These are phyloP conservation scores for Sporothrix luriei DNA, from an alignment of 2,329 filamentous ascomycete genomes.

Conservation along the genomic window DNA sequence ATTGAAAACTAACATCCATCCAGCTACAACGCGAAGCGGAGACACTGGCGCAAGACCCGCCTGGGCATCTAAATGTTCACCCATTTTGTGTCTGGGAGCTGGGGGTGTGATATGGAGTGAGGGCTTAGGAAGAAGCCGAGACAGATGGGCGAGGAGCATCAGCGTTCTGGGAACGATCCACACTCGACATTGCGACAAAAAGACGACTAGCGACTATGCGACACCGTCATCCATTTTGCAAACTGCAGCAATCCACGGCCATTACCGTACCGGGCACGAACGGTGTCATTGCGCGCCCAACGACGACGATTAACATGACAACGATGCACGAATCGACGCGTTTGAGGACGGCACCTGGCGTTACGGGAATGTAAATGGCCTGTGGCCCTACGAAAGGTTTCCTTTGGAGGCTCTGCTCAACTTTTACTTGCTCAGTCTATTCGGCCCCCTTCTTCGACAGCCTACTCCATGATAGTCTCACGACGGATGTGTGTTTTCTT, in stretches of 20 bases:
- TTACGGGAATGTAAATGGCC: constrained; percentile 10
- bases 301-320: constrained; percentile 14
- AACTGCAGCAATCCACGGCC: neutral
- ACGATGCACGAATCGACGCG: neutral
- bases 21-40: constrained; percentile 99
- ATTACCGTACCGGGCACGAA: neutral
- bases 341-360: neutral
- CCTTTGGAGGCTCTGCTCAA: neutral
- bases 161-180: neutral
- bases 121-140: constrained; percentile 17
- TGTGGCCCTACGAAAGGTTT: neutral
- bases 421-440: neutral
- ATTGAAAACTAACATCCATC: constrained; percentile 9
- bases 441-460: constrained; percentile 14
- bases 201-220: constrained; percentile 17
- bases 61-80: constrained; percentile 83
- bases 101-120: constrained; percentile 27
- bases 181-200: neutral
- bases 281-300: neutral
- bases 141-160: neutral
- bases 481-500: constrained; percentile 23
- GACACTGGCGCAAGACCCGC: constrained; percentile 99
- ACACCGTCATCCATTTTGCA: constrained; percentile 2
- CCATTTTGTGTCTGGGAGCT: constrained; percentile 27
- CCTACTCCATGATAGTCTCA: constrained; percentile 15